Base-by-base conservation (phyloP, 2,329 filamentous ascomycete species). In the Aspergillus awamori region DNA sequence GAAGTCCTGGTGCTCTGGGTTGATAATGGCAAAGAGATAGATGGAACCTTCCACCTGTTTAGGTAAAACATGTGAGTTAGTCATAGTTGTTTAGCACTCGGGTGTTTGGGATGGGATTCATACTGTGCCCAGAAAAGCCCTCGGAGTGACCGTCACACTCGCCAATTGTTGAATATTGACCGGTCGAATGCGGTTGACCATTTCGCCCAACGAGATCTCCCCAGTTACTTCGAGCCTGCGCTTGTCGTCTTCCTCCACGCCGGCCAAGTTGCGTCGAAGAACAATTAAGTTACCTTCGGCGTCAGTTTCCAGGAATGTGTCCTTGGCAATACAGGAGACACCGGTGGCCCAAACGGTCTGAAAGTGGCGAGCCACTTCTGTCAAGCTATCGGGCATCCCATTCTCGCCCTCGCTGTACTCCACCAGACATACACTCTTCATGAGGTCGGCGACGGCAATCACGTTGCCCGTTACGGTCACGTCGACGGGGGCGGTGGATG, bases 41-140 rank as follows among this genome's bases (percentile, higher is more conserved):
- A 99, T 89, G 0, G 90, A 90, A 26, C 95, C 95, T 75, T 98
- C 94, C 52, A 93, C 87, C 92, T 95, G 68, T 53, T 36, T 33
- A 24, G 17, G 11, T 2, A 8, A 28, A 20, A 33, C 5, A 11
- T 10, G 15, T 33, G 22, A n/a, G 49, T 63, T 24, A 59, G 61
- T 33, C 6, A 24, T 33, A 36, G 22, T 13, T n/a, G 30, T n/a
- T 13, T n/a, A 41, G n/a, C 41, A 3, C 5, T 15, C 28, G 41
- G 57, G 11, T 10, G 45, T 28, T 20, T 28, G 39, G 53, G 55
- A 48, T 26, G 36, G 39, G 45, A 10, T 22, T 76, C 89, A 80
- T 84, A 94, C 93, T 57, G 95, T 98, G 61, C 86, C 93, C 56
- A 98, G 79, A 73, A 98, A 97, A 20, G 95, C 95, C 70, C 86